Conservation (phyloP, 306 rosid genomes). For the Mimosa bimucronata region DNA sequence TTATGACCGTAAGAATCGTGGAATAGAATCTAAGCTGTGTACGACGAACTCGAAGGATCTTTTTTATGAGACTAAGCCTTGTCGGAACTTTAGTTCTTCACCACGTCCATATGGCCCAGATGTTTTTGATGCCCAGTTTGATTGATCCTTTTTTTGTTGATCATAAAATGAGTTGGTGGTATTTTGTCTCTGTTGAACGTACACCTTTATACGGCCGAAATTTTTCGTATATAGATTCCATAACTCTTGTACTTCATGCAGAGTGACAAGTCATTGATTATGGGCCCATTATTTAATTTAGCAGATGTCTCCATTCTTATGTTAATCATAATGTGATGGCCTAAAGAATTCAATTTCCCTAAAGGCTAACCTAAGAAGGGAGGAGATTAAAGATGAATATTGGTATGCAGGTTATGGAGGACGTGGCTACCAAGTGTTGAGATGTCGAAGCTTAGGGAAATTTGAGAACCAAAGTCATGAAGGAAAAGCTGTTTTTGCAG, state of each 20-base stretch:
- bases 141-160: constrained; percentile 3
- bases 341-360: not conserved
- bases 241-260: not conserved
- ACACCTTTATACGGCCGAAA: not conserved
- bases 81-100: constrained; percentile 32
- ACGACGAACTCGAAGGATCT: constrained; percentile 18
- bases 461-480: not conserved
- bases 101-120: constrained; percentile 30
- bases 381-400: not conserved
- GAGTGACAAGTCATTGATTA: not conserved
- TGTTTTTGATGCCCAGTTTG: constrained; percentile 41
- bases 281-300: too few relatives aligned
- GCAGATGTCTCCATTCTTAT: not conserved
- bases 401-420: not conserved
- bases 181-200: not conserved
- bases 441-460: constrained; percentile 1
- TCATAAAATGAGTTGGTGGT: constrained; percentile 29
- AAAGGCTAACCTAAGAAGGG: not conserved
- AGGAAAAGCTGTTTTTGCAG: constrained; percentile 3
- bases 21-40: constrained; percentile 29
- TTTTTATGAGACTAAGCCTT: constrained; percentile 27
- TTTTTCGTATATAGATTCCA: not conserved
- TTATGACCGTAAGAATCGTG: constrained; percentile 27
- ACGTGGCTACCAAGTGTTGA: not conserved
- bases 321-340: not conserved